Percentiles rank a stretch among this genome's conserved stretches.
Evolutionary conservation across 2,329 filamentous ascomycete species (phyloP).

Genomic region (Aspergillus pseudoglaucus): DNA sequence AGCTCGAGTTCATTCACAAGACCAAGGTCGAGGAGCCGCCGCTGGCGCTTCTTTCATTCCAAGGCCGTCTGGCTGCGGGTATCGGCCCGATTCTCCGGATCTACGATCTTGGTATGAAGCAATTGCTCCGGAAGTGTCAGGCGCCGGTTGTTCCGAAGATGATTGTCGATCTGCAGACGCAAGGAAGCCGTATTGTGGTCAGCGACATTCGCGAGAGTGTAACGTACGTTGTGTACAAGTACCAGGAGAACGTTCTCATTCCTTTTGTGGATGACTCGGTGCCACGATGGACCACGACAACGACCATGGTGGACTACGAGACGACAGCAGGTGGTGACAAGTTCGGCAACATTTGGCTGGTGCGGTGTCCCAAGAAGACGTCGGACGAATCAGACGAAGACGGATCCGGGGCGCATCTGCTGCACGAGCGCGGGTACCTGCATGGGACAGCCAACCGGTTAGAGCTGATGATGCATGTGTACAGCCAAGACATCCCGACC

Average conservation of each 20-base stretch:
- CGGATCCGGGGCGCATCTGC: conserved; percentile 80
- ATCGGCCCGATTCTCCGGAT: conserved; percentile 75
- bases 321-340: conserved; percentile 92
- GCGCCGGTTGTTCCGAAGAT: conserved; percentile 69
- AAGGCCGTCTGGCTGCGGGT: conserved; percentile 81
- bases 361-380: conserved; percentile 78
- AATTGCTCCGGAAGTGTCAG: conserved; percentile 87
- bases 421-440: conserved; percentile 83
- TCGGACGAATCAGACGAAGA: conserved; percentile 90
- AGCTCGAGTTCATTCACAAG: conserved; percentile 92
- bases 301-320: conserved; percentile 95
- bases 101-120: conserved; percentile 89
- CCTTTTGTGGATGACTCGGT: conserved; percentile 89
- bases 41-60: conserved; percentile 84
- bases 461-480: conserved; percentile 81
- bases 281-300: conserved; percentile 82
- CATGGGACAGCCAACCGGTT: conserved; percentile 82
- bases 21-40: conserved; percentile 87
- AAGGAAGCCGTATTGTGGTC: conserved; percentile 84
- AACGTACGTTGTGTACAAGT: conserved; percentile 89
- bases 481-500: conserved; percentile 84
- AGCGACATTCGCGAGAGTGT: conserved; percentile 90
- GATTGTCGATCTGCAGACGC: conserved; percentile 83
- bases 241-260: conserved; percentile 82
- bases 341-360: conserved; percentile 92